phyloP scores from a whole-genome alignment of 257 asterid species.

The Apocynum venetum region DNA sequence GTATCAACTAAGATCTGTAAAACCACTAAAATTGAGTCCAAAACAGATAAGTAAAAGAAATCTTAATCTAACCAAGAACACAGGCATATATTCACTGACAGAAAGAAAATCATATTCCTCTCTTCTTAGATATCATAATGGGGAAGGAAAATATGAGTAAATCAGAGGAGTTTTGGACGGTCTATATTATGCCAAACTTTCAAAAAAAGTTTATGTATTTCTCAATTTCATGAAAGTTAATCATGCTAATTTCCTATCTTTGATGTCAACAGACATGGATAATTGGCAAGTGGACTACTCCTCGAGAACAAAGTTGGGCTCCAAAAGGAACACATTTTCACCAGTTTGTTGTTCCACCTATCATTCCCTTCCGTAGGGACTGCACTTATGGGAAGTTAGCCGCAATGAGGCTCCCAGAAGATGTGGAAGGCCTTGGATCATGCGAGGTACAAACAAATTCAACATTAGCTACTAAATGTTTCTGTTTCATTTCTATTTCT shows the following conservation, averaged over 20 bases:
- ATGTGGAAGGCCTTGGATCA: constrained; percentile 73
- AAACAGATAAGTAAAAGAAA: not conserved
- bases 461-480: not conserved
- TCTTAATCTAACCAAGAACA: not conserved
- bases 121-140: no score
- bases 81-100: not conserved
- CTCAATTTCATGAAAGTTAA: not conserved
- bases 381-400: constrained; percentile 81
- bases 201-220: not conserved
- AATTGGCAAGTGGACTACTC: constrained; percentile 67
- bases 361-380: constrained; percentile 77
- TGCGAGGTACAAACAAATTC: constrained; percentile 58
- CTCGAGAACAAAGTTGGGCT: constrained; percentile 62
- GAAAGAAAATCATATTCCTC: not conserved
- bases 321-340: constrained; percentile 74
- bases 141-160: no score
- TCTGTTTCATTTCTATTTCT: not conserved
- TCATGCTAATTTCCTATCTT: not conserved
- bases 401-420: constrained; percentile 84
- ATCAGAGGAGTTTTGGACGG: no score
- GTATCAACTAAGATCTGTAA: not conserved
- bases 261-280: constrained; percentile 51
- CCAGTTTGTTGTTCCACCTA: constrained; percentile 78
- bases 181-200: no score
- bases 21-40: not conserved